Evolutionary conservation across 1,284 basidiomycete species (phyloP), one percentile per base, ranked within the genome.

Genomic region (Boletus smithii): DNA sequence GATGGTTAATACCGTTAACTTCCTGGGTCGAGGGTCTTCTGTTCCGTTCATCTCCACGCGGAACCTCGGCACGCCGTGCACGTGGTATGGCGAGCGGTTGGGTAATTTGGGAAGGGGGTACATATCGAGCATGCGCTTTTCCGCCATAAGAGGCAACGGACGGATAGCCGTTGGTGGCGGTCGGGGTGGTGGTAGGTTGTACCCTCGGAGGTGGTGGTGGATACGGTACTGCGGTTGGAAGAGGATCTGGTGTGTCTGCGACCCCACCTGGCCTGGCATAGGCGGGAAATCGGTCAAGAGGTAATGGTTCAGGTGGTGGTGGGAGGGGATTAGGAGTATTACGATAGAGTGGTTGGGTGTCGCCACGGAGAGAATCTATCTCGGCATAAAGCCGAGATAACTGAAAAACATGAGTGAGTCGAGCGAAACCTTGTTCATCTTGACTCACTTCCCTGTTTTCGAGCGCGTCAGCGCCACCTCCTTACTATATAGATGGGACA

Each of bases 231-330:
- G 53, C 55, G 3, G 49, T 33, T 13, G 59, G 38, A 33, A 55
- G 58, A 2, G 50, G 43, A 46, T 65, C 64, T 4, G 47, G 13
- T 1, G 41, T 14, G 30, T 53, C 51, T 27, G 33, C 32, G 39
- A 42, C 42, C 9, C 65, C 65, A 16, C 59, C 57, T n/a, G 64
- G 55, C 42, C 66, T 57, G 16, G 68, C 62, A 45, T 73, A 69
- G 8, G 64, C 38, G 14, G 72, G 67, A 23, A 74, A 65, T 47
- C 68, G 65, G 20, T 74, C 69, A 20, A 73, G 60, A 6, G 71
- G 65, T 8, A 77, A 55, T 4, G 73, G 75, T 48, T 73, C 68
- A 14, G 76, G 76, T n/a, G 76, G 75, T 35, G 66, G 59, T 22
- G 76, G 76, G 8, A 77, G 67, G 5, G 75, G 75, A 55, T 77